phyloP scores from a whole-genome alignment of 768 basidiomycete species.

The Termitomyces sp. region DNA sequence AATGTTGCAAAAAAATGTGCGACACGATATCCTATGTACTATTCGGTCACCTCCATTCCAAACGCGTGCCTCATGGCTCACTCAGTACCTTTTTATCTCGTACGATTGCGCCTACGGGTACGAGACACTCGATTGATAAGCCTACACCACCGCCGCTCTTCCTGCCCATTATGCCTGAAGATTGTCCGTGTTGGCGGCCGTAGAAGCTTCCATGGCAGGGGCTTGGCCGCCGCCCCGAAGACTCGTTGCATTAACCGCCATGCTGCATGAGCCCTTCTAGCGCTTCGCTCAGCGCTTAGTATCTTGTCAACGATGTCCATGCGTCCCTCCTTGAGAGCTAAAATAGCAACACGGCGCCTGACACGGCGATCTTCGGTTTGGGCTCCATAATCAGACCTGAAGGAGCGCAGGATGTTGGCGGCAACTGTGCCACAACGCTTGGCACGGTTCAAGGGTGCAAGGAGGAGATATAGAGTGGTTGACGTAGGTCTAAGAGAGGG shows the following conservation, averaged over 20 bases:
- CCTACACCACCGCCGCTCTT: constrained; percentile 30
- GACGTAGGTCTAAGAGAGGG: constrained; percentile 54
- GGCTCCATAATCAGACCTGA: constrained; percentile 55
- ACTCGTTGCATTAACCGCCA: constrained; percentile 22
- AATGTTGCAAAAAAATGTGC: background rate
- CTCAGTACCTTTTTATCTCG: constrained; percentile 12
- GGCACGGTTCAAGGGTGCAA: constrained; percentile 48
- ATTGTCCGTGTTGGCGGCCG: constrained; percentile 26
- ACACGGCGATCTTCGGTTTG: constrained; percentile 56
- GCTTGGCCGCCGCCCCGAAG: constrained; percentile 15
- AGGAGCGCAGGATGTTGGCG: constrained; percentile 39
- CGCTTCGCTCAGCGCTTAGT: constrained; percentile 19
- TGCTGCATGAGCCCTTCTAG: constrained; percentile 10
- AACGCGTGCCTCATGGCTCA: background rate
- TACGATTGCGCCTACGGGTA: constrained; percentile 12
- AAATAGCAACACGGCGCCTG: constrained; percentile 52
- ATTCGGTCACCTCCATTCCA: background rate
- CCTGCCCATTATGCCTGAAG: constrained; percentile 31
- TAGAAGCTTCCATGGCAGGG: constrained; percentile 12
- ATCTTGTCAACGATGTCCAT: constrained; percentile 44
- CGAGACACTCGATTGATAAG: constrained; percentile 20
- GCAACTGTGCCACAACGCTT: constrained; percentile 58
- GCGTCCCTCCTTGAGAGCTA: constrained; percentile 68
- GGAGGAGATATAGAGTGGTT: constrained; percentile 56
- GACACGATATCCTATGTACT: background rate